Conservation (phyloP, 2,329 filamentous ascomycete genomes). For the Calonectria leucothoes region DNA sequence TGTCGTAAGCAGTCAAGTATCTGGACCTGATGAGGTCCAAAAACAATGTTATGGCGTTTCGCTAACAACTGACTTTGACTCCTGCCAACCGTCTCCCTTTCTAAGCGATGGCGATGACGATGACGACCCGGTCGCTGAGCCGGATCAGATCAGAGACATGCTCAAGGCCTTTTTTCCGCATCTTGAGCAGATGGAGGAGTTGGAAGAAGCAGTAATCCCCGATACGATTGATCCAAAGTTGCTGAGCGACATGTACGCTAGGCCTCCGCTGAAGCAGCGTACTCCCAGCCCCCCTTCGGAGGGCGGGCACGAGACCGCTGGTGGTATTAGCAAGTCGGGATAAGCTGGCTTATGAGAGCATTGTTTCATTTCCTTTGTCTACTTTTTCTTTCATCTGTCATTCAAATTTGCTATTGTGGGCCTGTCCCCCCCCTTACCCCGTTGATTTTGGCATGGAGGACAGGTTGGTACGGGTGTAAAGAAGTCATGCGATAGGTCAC, state of each 20-base stretch:
- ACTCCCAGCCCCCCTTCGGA: neutral
- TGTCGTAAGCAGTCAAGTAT: constrained; percentile 18
- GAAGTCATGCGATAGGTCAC: neutral
- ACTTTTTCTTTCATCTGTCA: neutral
- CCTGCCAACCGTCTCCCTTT: neutral
- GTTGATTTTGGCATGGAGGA: neutral
- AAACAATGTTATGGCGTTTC: neutral
- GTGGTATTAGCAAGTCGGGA: neutral
- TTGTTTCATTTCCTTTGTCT: neutral
- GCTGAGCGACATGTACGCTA: constrained; percentile 2
- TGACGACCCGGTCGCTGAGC: neutral
- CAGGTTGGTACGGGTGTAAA: neutral
- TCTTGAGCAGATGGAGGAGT: neutral
- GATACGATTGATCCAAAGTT: constrained; percentile 24
- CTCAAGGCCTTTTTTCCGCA: neutral
- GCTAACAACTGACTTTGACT: constrained; percentile 16
- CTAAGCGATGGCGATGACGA: neutral
- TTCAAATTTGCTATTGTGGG: neutral
- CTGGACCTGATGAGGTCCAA: neutral
- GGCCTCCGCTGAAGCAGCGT: neutral
- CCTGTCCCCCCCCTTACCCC: neutral
- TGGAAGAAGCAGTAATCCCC: neutral
- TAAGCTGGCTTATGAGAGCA: neutral
- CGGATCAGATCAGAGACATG: neutral
- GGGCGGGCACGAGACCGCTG: neutral